phyloP scores from a whole-genome alignment of 805 yeast species.

The Cyberlindnera suaveolens region DNA sequence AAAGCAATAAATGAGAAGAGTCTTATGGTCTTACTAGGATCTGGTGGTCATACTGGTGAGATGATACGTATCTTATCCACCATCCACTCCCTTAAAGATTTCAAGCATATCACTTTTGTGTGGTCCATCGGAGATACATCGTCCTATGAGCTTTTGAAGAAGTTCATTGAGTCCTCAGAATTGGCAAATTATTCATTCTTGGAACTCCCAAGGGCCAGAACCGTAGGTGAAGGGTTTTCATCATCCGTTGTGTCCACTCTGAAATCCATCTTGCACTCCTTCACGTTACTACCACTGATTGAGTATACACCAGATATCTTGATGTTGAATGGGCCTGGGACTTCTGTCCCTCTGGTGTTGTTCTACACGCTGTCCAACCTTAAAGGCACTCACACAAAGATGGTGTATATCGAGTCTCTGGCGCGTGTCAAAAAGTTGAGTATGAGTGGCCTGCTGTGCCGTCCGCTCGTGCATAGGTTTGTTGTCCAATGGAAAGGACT shows the following conservation, averaged over 20 bases:
- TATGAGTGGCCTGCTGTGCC: conserved; percentile 64
- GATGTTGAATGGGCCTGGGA: conserved; percentile 77
- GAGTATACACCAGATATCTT: conserved; percentile 34
- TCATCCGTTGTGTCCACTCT: conserved; percentile 42
- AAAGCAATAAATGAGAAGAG: conserved; percentile 8
- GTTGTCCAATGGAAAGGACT: conserved; percentile 86
- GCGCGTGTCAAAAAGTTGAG: conserved; percentile 78
- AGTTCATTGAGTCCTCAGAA: conserved; percentile 15
- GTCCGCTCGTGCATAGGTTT: conserved; percentile 70
- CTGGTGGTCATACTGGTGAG: conserved; percentile 97
- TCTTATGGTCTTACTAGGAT: conserved; percentile 54
- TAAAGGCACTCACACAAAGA: conserved; percentile 43
- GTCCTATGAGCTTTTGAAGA: conserved; percentile 31
- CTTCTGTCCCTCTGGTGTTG: conserved; percentile 64
- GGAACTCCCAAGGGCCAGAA: conserved; percentile 49
- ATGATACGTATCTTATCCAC: conserved; percentile 63
- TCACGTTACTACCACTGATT: conserved; percentile 4
- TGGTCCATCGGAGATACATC: conserved; percentile 46
- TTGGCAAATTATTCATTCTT: conserved; percentile 11
- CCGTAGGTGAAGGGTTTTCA: conserved; percentile 47
- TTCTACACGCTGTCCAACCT: conserved; percentile 45
- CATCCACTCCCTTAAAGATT: conserved; percentile 18
- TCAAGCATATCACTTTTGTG: conserved; percentile 26
- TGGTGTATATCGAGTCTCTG: conserved; percentile 78
- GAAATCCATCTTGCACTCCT: conserved; percentile 7